Evolutionary conservation across 305 asterid genomes (phyloP).

Genomic region (Fraxinus xanthoxyloides): DNA sequence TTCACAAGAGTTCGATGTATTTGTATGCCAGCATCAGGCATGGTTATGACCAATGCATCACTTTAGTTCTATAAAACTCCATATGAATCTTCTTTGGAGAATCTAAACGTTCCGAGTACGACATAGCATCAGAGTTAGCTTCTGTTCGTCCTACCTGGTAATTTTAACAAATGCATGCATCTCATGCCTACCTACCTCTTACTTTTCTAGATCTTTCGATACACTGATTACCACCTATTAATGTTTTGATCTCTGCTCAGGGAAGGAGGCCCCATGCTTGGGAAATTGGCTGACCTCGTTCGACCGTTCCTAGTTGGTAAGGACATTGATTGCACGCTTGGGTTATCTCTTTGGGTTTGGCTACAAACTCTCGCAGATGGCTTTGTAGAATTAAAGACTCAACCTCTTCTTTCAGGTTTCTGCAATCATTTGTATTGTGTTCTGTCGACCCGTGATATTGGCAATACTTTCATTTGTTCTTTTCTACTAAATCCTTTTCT

Average conservation of each 20-base stretch:
- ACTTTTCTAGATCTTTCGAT: background rate
- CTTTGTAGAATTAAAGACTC: too few relatives aligned
- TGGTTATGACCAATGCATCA: background rate
- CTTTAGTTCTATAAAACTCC: background rate
- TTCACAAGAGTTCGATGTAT: background rate
- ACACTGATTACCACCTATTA: background rate
- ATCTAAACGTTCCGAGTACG: background rate
- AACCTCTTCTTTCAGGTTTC: too few relatives aligned
- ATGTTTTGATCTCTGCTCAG: background rate
- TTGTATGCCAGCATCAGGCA: background rate
- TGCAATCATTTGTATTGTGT: too few relatives aligned
- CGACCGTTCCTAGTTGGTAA: background rate
- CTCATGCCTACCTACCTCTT: background rate
- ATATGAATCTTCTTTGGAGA: background rate
- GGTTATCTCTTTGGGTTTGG: too few relatives aligned
- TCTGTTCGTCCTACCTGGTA: background rate
- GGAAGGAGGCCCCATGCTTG: background rate
- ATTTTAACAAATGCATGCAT: background rate
- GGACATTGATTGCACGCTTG: too few relatives aligned
- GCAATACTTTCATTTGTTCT: too few relatives aligned
- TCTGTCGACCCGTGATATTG: too few relatives aligned
- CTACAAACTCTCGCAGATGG: too few relatives aligned
- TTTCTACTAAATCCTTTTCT: too few relatives aligned
- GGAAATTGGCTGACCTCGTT: background rate
- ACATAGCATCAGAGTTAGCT: background rate